These are phyloP conservation scores for Kentomonas sorsogonicus DNA, from an alignment of 208 protist species.

Conservation along the genomic window DNA sequence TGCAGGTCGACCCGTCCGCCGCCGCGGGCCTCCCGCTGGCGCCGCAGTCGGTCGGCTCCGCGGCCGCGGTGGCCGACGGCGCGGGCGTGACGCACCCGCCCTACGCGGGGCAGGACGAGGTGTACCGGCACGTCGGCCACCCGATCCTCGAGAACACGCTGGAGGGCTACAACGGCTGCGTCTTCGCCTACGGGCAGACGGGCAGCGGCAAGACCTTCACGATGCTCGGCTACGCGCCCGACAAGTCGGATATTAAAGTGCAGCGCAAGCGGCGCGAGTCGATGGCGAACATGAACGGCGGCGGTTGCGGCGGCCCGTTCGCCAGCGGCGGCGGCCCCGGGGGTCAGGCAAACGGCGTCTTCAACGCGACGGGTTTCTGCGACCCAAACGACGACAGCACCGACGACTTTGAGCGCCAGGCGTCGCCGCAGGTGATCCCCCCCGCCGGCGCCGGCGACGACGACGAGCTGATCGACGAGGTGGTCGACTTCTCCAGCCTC, in stretches of 20 bases:
- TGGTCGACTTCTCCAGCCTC: conserved; percentile 41
- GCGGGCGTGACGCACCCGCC: conserved; percentile 57
- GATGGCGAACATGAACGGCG: conserved; percentile 12
- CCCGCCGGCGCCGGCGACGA: conserved; percentile 15
- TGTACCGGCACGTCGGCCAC: conserved; percentile 63
- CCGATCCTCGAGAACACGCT: conserved; percentile 65
- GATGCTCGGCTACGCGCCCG: conserved; percentile 81
- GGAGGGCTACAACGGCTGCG: conserved; percentile 81
- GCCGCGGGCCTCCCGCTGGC: too few species aligned
- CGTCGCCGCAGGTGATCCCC: conserved; percentile 6
- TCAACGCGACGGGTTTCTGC: neutral
- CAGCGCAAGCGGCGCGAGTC: conserved; percentile 17
- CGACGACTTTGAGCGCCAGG: neutral
- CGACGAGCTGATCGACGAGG: conserved; percentile 31
- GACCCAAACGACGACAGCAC: neutral
- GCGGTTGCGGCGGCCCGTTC: neutral
- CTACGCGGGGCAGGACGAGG: conserved; percentile 36
- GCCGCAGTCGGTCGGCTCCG: conserved; percentile 16
- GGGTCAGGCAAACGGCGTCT: neutral
- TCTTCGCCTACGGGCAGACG: conserved; percentile 91
- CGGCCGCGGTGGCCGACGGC: conserved; percentile 40
- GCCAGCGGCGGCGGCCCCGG: neutral
- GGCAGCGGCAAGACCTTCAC: conserved; percentile 92
- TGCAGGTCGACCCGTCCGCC: too few species aligned
- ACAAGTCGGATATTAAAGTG: conserved; percentile 17